Base-by-base conservation (phyloP, 169 alveolate genomes). In the Babesia bigemina region DNA sequence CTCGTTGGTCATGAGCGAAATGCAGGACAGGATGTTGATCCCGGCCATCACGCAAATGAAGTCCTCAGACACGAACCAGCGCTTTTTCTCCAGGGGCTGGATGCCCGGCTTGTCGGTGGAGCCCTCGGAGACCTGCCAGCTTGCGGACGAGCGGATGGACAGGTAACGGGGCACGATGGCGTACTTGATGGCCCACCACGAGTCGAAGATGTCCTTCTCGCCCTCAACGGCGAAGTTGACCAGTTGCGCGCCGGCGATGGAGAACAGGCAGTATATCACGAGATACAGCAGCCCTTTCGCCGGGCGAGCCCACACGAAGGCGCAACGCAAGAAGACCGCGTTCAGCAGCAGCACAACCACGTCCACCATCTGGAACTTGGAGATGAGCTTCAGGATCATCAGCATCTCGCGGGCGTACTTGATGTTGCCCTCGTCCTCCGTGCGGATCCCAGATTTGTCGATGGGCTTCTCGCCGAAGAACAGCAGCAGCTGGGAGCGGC, bases 291-390 rank as follows among this genome's bases (percentile, higher is more conserved):
- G 49, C 28, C 90, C 90, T 44, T 33, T 21, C 11, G 84, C 90
- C 12, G 71, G 78, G 13, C 61, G 56, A 8, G 90, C 78, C 90
- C 85, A 73, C 17, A 69, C n/a, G 56, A 83, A 76, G 21, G 78
- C 86, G 22, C 75, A 65, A 6, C 86, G 59, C 21, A 83, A 56
- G 49, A 69, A 83, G 21, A 69, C 71, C 22, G 75, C 73, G 49
- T 75, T 75, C 8, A 73, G n/a, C 28, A 83, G 63, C 61, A 83
- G 56, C 29, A 83, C 70, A 11, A 83, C 55, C 21, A 53, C 63
- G 55, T 83, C 90, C 24, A 83, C 90, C 79, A 83, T 66, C 59
- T 83, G 90, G 61, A 83, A 83, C 75, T 83, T 83, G 42, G 86
- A 83, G 16, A 83, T 53, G 45, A 75, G 59, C 76, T 83, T 83